Conservation (phyloP, 768 basidiomycete genomes). For the Boletellus ananiceps region DNA sequence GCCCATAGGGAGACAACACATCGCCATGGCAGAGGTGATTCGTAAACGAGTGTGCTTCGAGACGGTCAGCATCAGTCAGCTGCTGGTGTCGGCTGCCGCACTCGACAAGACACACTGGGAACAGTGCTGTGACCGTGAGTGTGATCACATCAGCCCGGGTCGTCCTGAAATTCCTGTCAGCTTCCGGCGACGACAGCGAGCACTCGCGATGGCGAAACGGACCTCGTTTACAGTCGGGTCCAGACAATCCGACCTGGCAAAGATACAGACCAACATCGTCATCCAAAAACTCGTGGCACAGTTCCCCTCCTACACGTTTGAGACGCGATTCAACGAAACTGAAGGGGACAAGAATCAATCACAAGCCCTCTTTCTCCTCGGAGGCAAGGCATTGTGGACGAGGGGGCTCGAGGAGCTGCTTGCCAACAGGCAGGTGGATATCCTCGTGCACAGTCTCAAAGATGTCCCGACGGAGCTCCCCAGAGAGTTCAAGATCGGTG, state of each 20-base stretch:
- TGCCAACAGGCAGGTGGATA: conserved; percentile 67
- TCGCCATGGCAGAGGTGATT: too few species aligned
- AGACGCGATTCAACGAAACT: conserved; percentile 62
- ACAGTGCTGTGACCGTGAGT: not conserved
- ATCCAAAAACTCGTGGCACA: conserved; percentile 54
- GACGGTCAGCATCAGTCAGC: too few species aligned
- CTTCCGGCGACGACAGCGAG: not conserved
- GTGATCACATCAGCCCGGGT: not conserved
- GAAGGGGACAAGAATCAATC: conserved; percentile 88
- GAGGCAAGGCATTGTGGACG: conserved; percentile 94
- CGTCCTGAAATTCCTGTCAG: not conserved
- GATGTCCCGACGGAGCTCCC: conserved; percentile 90
- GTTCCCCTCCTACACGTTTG: conserved; percentile 49
- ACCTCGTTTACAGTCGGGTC: conserved; percentile 77
- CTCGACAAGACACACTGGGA: too few species aligned
- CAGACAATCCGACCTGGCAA: conserved; percentile 81
- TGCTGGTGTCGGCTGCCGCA: too few species aligned
- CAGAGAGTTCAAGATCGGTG: conserved; percentile 78
- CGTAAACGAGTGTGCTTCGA: too few species aligned
- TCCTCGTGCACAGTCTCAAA: conserved; percentile 90
- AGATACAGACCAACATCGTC: conserved; percentile 84
- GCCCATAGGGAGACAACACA: too few species aligned
- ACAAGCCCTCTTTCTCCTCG: conserved; percentile 81
- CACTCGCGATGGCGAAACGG: conserved; percentile 13
- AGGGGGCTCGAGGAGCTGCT: conserved; percentile 91